Base-by-base conservation (phyloP, 306 rosid species). In the Vachellia collinsii region DNA sequence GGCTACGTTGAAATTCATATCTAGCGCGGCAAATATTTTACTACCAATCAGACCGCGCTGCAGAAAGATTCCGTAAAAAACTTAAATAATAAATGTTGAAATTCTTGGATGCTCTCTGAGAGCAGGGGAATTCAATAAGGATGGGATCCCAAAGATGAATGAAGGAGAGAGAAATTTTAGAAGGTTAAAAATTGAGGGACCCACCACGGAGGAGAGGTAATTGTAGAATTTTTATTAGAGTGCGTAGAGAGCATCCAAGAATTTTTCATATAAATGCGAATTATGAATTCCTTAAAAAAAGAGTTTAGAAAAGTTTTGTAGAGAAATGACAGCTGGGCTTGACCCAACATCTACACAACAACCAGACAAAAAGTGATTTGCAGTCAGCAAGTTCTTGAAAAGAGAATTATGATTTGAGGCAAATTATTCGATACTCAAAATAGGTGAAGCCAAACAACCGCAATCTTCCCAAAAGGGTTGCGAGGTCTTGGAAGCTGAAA, bases 321-420 rank as follows among this genome's bases (percentile, higher is more conserved):
- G 16, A 61, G 38, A 25, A 23, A 29, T 25, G 39, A 62, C 41
- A 29, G 47, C 47, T 7, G 17, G 47, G 17, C 79, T 86, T 76
- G 89, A 86, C 87, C 84, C 77, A 59, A 69, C 83, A 86, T 74
- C 78, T 51, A 61, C 79, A 38, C 86, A 84, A 87, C 85, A 83
- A 76, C 78, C 65, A 61, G 78, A 83, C 87, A 38, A 86, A 83
- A 86, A 77, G 81, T 73, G 68, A 77, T 73, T 65, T 58, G 74
- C 37, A 59, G 73, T 59, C 56, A 66, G 14, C 63, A 65, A 14
- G 34, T 5, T 6, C 62, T 7, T 39, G 36, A 9, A 69, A 81
- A 66, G 75, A 25, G 47, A 42, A 65, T 50, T 77, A 38, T 41
- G 34, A 39, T 68, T 39, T 8, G 72, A 68, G 72, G 72, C 34